These are phyloP conservation scores for Colletotrichum sansevieriae DNA, from an alignment of 2,329 filamentous ascomycete genomes.

Conservation along the genomic window DNA sequence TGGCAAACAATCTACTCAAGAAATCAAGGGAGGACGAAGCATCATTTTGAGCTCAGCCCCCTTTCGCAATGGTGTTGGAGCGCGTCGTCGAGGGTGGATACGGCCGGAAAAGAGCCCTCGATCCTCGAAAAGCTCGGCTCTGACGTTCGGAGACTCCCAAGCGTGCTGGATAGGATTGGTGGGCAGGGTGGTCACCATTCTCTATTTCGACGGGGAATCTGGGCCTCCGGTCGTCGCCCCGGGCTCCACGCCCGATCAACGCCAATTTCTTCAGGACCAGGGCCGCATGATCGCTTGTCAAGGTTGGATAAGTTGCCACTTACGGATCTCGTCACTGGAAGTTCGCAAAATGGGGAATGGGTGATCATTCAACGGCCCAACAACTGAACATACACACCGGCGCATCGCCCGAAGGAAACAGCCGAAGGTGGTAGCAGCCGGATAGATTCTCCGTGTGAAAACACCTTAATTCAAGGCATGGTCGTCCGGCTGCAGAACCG, in stretches of 20 bases:
- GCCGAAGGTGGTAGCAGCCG: neutral
- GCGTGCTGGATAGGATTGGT: neutral
- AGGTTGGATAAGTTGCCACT: neutral
- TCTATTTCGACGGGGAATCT: conserved; percentile 8
- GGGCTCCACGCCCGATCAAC: conserved; percentile 7
- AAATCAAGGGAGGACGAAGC: neutral
- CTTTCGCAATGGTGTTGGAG: conserved; percentile 5
- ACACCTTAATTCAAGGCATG: conserved; percentile 5
- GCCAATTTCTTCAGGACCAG: conserved; percentile 10
- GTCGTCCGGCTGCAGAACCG: neutral
- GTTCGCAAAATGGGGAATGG: no score
- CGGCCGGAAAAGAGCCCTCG: neutral
- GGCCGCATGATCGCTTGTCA: conserved; percentile 8
- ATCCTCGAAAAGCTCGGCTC: neutral
- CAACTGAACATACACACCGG: neutral
- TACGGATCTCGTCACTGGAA: neutral
- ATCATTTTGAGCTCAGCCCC: conserved; percentile 21
- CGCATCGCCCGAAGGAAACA: neutral
- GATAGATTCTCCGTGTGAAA: conserved; percentile 12
- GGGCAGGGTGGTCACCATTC: conserved; percentile 9
- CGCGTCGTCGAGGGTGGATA: conserved; percentile 14
- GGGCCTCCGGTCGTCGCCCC: neutral
- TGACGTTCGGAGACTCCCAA: neutral
- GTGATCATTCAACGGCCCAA: no score
- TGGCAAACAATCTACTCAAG: conserved; percentile 34